phyloP scores from a whole-genome alignment of 2,329 filamentous ascomycete genomes.

The Claviceps spartinae region DNA sequence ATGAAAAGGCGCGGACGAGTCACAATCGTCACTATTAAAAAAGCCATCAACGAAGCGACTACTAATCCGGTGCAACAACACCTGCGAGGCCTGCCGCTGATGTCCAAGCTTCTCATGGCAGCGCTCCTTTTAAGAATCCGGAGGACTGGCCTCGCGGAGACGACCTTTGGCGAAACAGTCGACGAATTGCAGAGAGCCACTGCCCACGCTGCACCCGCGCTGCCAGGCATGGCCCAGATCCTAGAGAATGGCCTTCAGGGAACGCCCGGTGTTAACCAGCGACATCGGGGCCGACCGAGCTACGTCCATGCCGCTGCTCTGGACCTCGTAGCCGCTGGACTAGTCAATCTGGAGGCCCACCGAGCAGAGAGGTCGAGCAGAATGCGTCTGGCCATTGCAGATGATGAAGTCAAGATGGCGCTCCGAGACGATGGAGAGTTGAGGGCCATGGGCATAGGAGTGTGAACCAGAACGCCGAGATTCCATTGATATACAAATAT shows the following conservation, averaged over 20 bases:
- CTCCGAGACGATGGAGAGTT: slow-evolving; percentile 81
- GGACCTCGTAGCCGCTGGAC: slow-evolving; percentile 74
- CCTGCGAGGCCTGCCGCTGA: slow-evolving; percentile 66
- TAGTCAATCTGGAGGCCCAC: slow-evolving; percentile 70
- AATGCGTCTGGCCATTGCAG: slow-evolving; percentile 70
- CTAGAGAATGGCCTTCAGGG: slow-evolving; percentile 18
- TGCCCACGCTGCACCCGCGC: slow-evolving; percentile 20
- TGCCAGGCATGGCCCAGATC: slow-evolving; percentile 24
- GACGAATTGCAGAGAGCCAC: slow-evolving; percentile 49
- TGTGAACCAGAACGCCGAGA: slow-evolving; percentile 11
- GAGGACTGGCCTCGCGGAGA: slow-evolving; percentile 75
- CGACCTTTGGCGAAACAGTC: slow-evolving; percentile 74
- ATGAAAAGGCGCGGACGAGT: slow-evolving; percentile 40
- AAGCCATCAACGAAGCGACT: slow-evolving; percentile 89
- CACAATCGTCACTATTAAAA: slow-evolving; percentile 84
- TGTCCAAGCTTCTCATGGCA: slow-evolving; percentile 73
- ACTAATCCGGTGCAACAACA: slow-evolving; percentile 85
- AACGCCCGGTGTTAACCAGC: slow-evolving; percentile 15
- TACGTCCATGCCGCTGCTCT: slow-evolving; percentile 58
- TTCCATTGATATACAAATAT: slow-evolving; percentile 14
- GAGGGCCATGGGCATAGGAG: slow-evolving; percentile 56
- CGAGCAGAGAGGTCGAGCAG: slow-evolving; percentile 78
- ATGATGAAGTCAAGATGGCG: slow-evolving; percentile 82
- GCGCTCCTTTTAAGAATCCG: slow-evolving; percentile 68
- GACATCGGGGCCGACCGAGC: slow-evolving; percentile 19